Evolutionary conservation across 2,329 filamentous ascomycete genomes (phyloP).

Genomic region (Incumbomyces delicatus): DNA sequence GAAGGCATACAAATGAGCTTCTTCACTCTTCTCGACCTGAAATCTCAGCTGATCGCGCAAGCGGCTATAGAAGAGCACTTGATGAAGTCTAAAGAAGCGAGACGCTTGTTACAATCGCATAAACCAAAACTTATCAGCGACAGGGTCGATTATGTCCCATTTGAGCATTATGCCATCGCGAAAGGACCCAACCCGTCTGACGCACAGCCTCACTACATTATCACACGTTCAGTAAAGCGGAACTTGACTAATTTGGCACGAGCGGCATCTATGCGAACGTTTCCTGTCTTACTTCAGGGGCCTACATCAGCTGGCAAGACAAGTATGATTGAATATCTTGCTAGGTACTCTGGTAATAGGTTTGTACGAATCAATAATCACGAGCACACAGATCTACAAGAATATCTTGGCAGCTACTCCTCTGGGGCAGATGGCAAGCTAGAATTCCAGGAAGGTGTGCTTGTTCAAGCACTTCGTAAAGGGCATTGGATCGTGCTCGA

Average conservation of each 20-base stretch:
- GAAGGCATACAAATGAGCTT: conserved; percentile 99
- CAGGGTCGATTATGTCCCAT: conserved; percentile 67
- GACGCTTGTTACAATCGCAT: conserved; percentile 65
- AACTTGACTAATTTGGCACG: conserved; percentile 92
- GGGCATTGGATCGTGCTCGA: conserved; percentile 98
- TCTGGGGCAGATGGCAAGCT: conserved; percentile 77
- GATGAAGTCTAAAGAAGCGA: conserved; percentile 58
- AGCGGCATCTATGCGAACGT: conserved; percentile 81
- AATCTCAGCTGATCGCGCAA: conserved; percentile 68
- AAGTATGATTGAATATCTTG: conserved; percentile 97
- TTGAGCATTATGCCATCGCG: conserved; percentile 84
- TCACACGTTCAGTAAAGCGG: conserved; percentile 86
- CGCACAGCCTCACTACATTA: conserved; percentile 82
- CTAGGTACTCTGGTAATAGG: conserved; percentile 91
- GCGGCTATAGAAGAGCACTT: conserved; percentile 75
- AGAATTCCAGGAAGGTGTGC: conserved; percentile 81
- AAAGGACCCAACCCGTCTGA: conserved; percentile 59
- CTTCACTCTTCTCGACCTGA: conserved; percentile 71
- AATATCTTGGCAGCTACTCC: conserved; percentile 91
- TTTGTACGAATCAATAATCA: conserved; percentile 99
- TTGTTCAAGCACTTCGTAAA: conserved; percentile 84
- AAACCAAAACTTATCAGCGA: conserved; percentile 69
- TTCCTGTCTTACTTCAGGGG: conserved; percentile 90
- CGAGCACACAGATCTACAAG: conserved; percentile 95
- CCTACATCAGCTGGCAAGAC: conserved; percentile 97